These are phyloP conservation scores for Talaromyces funiculosus DNA, from an alignment of 2,329 filamentous ascomycete species.

Conservation along the genomic window DNA sequence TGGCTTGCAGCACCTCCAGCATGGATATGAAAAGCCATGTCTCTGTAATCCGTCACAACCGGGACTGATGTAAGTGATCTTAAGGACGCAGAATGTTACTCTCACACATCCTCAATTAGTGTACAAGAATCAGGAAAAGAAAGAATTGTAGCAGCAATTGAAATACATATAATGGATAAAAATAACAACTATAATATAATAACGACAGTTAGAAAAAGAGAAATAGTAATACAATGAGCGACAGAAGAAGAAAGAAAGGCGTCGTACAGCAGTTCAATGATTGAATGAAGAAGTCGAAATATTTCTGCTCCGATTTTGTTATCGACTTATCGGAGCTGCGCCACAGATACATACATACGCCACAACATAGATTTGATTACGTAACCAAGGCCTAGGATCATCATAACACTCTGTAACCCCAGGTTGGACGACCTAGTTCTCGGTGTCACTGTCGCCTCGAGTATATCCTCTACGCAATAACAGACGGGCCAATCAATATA, in stretches of 20 bases:
- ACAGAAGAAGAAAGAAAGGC: background rate
- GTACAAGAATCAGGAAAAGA: background rate
- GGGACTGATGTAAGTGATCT: background rate
- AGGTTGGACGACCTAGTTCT: background rate
- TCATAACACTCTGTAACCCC: background rate
- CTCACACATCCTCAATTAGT: background rate
- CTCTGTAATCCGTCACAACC: background rate
- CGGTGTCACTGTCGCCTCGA: background rate
- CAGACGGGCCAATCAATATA: background rate
- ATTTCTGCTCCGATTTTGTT: background rate
- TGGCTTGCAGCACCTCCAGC: slow-evolving; percentile 7
- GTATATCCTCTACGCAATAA: too few relatives aligned
- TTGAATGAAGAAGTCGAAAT: background rate
- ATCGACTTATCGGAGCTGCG: background rate
- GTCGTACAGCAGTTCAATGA: background rate
- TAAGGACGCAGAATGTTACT: background rate
- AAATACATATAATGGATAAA: background rate
- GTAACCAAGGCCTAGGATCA: background rate
- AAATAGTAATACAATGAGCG: slow-evolving; percentile 4
- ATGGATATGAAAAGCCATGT: slow-evolving; percentile 10
- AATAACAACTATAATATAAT: background rate
- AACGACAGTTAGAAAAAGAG: background rate
- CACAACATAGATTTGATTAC: background rate
- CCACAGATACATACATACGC: background rate
- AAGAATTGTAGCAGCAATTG: background rate